Evolutionary conservation across 371 early-diverging fungal genomes (phyloP).

Genomic region (Syncephalis plumigaleata): DNA sequence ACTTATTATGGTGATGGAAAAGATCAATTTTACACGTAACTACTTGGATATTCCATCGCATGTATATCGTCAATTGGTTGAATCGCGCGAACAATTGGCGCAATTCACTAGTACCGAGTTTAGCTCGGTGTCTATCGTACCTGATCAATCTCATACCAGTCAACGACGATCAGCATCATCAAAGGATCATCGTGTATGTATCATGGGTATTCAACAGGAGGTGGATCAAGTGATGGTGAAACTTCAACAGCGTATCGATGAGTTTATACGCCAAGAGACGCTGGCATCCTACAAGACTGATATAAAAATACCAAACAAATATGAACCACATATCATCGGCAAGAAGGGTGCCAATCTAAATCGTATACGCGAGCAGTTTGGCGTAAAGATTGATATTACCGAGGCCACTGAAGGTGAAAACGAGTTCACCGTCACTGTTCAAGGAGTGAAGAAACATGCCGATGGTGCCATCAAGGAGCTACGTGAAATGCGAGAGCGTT

Average conservation of each 20-base stretch:
- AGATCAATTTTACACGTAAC: slow-evolving; percentile 41
- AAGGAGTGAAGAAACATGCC: slow-evolving; percentile 64
- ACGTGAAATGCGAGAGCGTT: slow-evolving; percentile 35
- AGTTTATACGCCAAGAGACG: slow-evolving; percentile 46
- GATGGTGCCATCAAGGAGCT: slow-evolving; percentile 57
- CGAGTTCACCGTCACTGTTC: slow-evolving; percentile 47
- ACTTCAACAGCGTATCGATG: slow-evolving; percentile 40
- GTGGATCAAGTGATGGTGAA: slow-evolving; percentile 49
- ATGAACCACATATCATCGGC: slow-evolving; percentile 74
- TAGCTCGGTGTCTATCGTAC: slow-evolving; percentile 43
- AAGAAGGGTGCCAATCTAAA: slow-evolving; percentile 69
- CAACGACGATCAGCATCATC: slow-evolving; percentile 6
- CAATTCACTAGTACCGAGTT: slow-evolving; percentile 27
- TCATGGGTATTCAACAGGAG: slow-evolving; percentile 64
- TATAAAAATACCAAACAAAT: slow-evolving; percentile 45
- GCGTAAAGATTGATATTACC: slow-evolving; percentile 62
- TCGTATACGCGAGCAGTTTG: slow-evolving; percentile 53
- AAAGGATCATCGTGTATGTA: slow-evolving; percentile 31
- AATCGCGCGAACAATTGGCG: slow-evolving; percentile 54
- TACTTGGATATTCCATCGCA: slow-evolving; percentile 40
- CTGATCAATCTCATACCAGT: slow-evolving; percentile 28
- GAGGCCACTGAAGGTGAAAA: slow-evolving; percentile 19
- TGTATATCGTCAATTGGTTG: slow-evolving; percentile 62
- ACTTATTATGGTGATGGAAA: slow-evolving; percentile 31
- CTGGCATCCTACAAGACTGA: slow-evolving; percentile 44